phyloP scores from a whole-genome alignment of 192 early-diverging fungal species.

The Backusella morwellensis region DNA sequence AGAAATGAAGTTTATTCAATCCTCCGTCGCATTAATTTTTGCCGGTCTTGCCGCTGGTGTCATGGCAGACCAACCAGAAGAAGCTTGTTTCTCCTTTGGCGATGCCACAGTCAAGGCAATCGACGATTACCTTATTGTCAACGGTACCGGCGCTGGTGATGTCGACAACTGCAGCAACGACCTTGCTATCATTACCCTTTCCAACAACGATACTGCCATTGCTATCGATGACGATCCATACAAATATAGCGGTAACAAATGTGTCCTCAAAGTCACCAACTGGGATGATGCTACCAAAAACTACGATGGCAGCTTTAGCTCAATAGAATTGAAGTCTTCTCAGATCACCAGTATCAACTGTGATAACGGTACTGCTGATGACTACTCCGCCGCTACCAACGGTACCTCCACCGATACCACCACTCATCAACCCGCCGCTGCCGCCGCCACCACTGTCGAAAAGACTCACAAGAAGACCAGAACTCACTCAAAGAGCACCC shows the following conservation, averaged over 20 bases:
- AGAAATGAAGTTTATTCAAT: constrained; percentile 4
- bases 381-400: background rate
- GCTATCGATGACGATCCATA: background rate
- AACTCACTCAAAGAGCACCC: background rate
- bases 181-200: background rate
- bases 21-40: background rate
- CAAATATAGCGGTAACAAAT: background rate
- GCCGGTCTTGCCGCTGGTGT: background rate
- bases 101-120: background rate
- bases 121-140: background rate
- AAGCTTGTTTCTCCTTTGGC: background rate
- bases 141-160: background rate
- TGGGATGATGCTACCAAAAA: constrained; percentile 5
- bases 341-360: background rate
- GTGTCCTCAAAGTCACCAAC: background rate
- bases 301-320: background rate
- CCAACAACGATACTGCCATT: background rate
- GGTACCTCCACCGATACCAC: background rate
- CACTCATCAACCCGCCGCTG: too few relatives aligned
- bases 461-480: background rate
- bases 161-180: background rate
- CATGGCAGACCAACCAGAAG: background rate
- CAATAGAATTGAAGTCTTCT: background rate
- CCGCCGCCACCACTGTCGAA: background rate
- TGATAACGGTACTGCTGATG: background rate